Base-by-base conservation (phyloP, 2,329 filamentous ascomycete genomes). In the Talaromyces sp. region DNA sequence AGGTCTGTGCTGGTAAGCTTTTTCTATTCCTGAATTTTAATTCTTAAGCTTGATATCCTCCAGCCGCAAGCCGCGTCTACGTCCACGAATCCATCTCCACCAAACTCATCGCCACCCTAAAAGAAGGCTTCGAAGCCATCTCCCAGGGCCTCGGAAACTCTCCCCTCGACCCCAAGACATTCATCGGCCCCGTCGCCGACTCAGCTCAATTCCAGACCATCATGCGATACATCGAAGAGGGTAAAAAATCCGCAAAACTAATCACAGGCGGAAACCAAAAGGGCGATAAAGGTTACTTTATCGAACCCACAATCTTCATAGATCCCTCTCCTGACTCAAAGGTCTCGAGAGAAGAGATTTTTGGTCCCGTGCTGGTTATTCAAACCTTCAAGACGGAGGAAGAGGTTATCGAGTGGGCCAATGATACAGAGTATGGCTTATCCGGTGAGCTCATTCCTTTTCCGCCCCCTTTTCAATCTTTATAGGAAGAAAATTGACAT, bases 41-140 rank as follows among this genome's bases (percentile, higher is more conserved):
- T 25, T 17, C 13, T 6, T 5, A 10, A 11, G 27, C 3, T 5
- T 34, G 17, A 54, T 29, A 13, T 15, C 17, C 51, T 29, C 27
- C n/a, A 36, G 71, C 71, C 36, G 68, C 68, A 19, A 67, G 66
- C 19, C 70, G 70, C 10, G 47, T 73, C 13, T 69, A 70, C 29
- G 69, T 73, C 0, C 71, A 73, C 15, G 68, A 70, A 54, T 38
- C 58, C 3, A 69, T 72, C 40, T 61, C 65, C 10, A 61, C 67
- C 0, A 60, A 66, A 15, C 70, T 73, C 47, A 61, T 67, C 6
- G 31, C 53, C 11, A 59, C 27, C 17, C 58, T 70, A 1, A 69
- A 67, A 56, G 43, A 51, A 1, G 45, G 58, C 25, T 69, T 67
- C 22, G 31, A 66, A 54, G 34, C 43, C 11, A 25, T 64, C 15